These are phyloP conservation scores for Glycine latifolia DNA, from an alignment of 306 rosid genomes.

Conservation along the genomic window DNA sequence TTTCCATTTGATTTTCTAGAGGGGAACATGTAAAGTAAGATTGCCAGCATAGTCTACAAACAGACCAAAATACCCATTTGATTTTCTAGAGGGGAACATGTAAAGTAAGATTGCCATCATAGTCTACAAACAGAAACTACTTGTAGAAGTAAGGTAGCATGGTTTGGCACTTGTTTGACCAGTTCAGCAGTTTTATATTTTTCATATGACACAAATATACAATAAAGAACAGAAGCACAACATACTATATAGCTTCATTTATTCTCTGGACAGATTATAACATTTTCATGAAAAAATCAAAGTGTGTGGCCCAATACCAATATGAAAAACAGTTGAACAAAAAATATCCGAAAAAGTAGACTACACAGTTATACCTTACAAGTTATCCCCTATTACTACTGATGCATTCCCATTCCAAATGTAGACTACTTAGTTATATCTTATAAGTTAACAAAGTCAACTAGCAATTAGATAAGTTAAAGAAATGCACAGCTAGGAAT, in stretches of 20 bases:
- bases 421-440: neutral
- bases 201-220: neutral
- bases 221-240: constrained; percentile 16
- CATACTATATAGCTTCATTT: neutral
- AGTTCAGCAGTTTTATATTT: constrained; percentile 24
- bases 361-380: too few species aligned
- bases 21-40: constrained; percentile 6
- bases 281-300: constrained; percentile 16
- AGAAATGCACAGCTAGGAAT: constrained; percentile 19
- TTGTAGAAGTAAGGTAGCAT: neutral
- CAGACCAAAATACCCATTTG: neutral
- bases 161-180: neutral
- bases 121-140: neutral
- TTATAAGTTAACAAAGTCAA: constrained; percentile 15
- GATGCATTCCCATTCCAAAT: neutral
- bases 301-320: neutral
- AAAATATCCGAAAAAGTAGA: constrained; percentile 7
- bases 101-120: neutral
- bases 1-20: neutral
- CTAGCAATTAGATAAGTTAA: neutral
- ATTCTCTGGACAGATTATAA: constrained; percentile 5
- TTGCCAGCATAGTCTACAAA: neutral
- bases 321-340: constrained; percentile 6
- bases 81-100: constrained; percentile 8
- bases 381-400: neutral